Evolutionary conservation across 2,329 filamentous ascomycete genomes (phyloP), one percentile per base, ranked within the genome.

Genomic region (Penicillium sp.): DNA sequence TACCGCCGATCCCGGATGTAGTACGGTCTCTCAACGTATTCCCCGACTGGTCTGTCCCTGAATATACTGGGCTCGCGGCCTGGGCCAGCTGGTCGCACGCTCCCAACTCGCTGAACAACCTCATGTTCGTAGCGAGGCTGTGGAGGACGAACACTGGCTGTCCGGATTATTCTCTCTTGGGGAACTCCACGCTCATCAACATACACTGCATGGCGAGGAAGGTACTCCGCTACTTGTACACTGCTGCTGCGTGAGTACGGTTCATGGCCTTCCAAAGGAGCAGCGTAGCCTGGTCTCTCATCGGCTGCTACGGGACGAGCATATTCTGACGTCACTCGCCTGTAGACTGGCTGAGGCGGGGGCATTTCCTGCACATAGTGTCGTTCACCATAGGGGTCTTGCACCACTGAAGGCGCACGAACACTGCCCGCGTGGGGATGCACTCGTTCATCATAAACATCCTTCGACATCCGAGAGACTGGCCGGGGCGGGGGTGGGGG

Each of bases 121-220:
- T 71, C 69, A 48, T 62, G 63, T 39, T 73, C 70, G 53, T 76
- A 76, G 48, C 71, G 67, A 24, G 66, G 53, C 15, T 63, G 53
- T n/a, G 70, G 67, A 19, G 83, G 81, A 41, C 81, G 77, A 31
- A 80, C 77, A 62, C 82, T 85, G 7, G 78, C 64, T 29, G 80
- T 72, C 49, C 82, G 72, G 37, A 77, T 60, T 37, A 77, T 61
- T 54, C 81, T 80, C 49, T 82, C 79, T 32, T 76, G 71, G 3
- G 77, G 69, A 75, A 78, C 33, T 75, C 78, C 54, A 69, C 84
- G 78, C 61, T 91, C 87, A 58, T 89, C 88, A 38, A 84, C 68
- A 45, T 72, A 74, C 7, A 68, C 59, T 22, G 63, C 54, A 34
- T 60, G 69, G 15, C 65, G 65, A 29, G 63, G 54, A 26, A 67